These are phyloP conservation scores for Diaporthe ilicicola DNA, from an alignment of 2,329 filamentous ascomycete genomes.

Conservation along the genomic window DNA sequence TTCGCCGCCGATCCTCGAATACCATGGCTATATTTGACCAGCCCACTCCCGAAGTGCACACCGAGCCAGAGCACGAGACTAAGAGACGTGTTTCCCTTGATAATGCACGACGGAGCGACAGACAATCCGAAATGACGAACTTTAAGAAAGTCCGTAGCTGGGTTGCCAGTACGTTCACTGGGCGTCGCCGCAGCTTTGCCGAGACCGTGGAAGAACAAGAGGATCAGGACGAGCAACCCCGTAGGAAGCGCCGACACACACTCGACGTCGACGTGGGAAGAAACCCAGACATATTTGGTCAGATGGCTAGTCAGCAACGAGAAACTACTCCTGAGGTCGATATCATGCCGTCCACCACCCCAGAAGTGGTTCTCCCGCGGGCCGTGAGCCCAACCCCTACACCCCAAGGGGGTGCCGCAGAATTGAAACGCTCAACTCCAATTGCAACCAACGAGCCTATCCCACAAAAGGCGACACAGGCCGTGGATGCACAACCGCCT, in stretches of 20 bases:
- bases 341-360: not conserved
- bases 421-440: too few relatives aligned
- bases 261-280: slow-evolving; percentile 44
- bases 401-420: not conserved
- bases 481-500: not conserved
- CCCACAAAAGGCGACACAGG: not conserved
- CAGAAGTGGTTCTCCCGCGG: not conserved
- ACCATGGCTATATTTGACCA: slow-evolving; percentile 40
- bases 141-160: slow-evolving; percentile 17
- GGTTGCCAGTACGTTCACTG: slow-evolving; percentile 27
- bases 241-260: slow-evolving; percentile 36
- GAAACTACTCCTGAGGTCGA: not conserved
- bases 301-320: not conserved
- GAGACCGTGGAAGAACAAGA: not conserved
- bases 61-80: slow-evolving; percentile 41
- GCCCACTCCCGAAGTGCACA: slow-evolving; percentile 33
- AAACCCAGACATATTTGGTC: slow-evolving; percentile 46
- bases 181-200: slow-evolving; percentile 42
- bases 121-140: slow-evolving; percentile 33
- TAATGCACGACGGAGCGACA: slow-evolving; percentile 40
- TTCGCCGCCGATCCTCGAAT: not conserved
- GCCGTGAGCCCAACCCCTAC: too few relatives aligned
- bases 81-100: slow-evolving; percentile 42
- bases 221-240: not conserved
- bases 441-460: not conserved